Percentiles rank a stretch among this genome's conserved stretches.
phyloP scores from a whole-genome alignment of 164 flowering plant genomes.

The grape (Vitis vinifera) region ASM3070453v1 NC_081818.1:22823001-22823500 shows the following conservation, averaged over 20 bases:
- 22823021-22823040: not conserved
- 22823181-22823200: slow-evolving; percentile 11
- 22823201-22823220: slow-evolving; percentile 8
- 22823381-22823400: slow-evolving; percentile 87
- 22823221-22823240: not conserved
- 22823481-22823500: slow-evolving; percentile 91
- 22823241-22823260: slow-evolving; percentile 1
- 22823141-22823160: slow-evolving; percentile 94
- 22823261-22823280: slow-evolving; percentile 44
- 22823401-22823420: slow-evolving; percentile 97
- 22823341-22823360: slow-evolving; percentile 96
- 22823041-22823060: slow-evolving; percentile 45
- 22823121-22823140: slow-evolving; percentile 92
- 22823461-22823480: slow-evolving; percentile 98
- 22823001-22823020: too few species aligned
- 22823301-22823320: slow-evolving; percentile 79
- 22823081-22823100: slow-evolving; percentile 89
- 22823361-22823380: slow-evolving; percentile 90
- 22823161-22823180: slow-evolving; percentile 76
- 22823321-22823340: slow-evolving; percentile 90
- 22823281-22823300: slow-evolving; percentile 80
- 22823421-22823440: slow-evolving; percentile 96
- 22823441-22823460: slow-evolving; percentile 96
- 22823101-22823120: slow-evolving; percentile 78
- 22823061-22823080: slow-evolving; percentile 85